Evolutionary conservation across 805 yeast genomes (phyloP).

Genomic region (Nakazawaea peltata): DNA sequence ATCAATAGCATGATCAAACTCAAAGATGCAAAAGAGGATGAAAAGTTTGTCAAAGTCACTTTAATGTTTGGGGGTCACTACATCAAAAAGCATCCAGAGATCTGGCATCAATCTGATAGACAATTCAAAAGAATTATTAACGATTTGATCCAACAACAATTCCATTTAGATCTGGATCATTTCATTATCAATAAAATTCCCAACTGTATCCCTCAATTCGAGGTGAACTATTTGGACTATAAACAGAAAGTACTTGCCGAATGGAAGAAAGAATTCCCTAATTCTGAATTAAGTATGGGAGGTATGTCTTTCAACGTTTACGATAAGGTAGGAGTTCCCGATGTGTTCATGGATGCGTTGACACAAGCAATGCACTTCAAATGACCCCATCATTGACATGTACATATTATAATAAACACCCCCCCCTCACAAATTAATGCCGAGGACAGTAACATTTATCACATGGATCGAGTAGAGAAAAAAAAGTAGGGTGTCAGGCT

Average conservation of each 20-base stretch:
- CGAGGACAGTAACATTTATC: too few species aligned
- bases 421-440: neutral
- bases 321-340: slow-evolving; percentile 84
- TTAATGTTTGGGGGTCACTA: slow-evolving; percentile 87
- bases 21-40: slow-evolving; percentile 8
- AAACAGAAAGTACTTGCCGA: slow-evolving; percentile 25
- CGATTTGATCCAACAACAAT: slow-evolving; percentile 18
- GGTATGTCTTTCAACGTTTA: slow-evolving; percentile 64
- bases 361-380: slow-evolving; percentile 36
- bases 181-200: slow-evolving; percentile 20
- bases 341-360: slow-evolving; percentile 62
- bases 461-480: too few species aligned
- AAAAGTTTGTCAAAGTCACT: slow-evolving; percentile 62
- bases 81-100: slow-evolving; percentile 5
- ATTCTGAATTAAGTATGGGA: slow-evolving; percentile 45
- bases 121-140: slow-evolving; percentile 7
- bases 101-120: slow-evolving; percentile 5
- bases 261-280: slow-evolving; percentile 26
- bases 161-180: slow-evolving; percentile 26
- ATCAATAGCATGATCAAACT: slow-evolving; percentile 11
- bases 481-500: too few species aligned
- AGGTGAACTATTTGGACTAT: slow-evolving; percentile 55
- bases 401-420: too few species aligned
- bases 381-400: too few species aligned
- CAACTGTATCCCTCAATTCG: slow-evolving; percentile 73